Percentiles rank a stretch among this genome's conserved stretches.
These are phyloP conservation scores for Magnolia kwangsiensis DNA, from an alignment of 164 flowering plant species.

Conservation along the genomic window DNA sequence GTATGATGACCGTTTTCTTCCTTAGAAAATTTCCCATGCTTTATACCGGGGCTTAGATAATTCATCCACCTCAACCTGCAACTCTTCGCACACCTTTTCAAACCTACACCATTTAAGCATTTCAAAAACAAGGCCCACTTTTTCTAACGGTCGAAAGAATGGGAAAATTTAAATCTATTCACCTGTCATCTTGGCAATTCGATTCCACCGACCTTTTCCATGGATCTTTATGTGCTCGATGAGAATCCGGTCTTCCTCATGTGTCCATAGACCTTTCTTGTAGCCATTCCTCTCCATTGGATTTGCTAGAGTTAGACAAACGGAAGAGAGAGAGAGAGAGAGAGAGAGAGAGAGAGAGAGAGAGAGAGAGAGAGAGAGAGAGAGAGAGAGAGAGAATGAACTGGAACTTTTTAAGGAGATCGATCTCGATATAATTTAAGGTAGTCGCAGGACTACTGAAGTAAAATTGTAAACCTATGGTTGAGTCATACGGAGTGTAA, in stretches of 20 bases:
- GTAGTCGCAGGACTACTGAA: too few relatives aligned
- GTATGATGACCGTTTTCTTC: slow-evolving; percentile 2
- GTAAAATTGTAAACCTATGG: too few relatives aligned
- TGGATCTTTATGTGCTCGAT: slow-evolving; percentile 23
- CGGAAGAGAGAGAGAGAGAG: too few relatives aligned
- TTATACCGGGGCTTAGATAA: background rate
- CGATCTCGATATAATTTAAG: too few relatives aligned
- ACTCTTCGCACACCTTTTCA: slow-evolving; percentile 1
- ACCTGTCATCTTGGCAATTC: slow-evolving; percentile 27
- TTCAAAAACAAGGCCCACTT: background rate
- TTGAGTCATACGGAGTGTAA: too few relatives aligned
- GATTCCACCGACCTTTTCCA: slow-evolving; percentile 36
- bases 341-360: too few relatives aligned
- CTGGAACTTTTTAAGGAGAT: too few relatives aligned
- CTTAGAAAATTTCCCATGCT: background rate
- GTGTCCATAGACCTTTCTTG: slow-evolving; percentile 33
- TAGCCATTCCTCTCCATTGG: slow-evolving; percentile 5
- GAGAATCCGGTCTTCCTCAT: slow-evolving; percentile 28
- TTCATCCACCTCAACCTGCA: slow-evolving; percentile 6
- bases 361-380: too few relatives aligned
- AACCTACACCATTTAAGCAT: background rate
- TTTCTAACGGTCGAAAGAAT: background rate
- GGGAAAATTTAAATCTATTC: background rate
- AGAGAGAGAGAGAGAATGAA: too few relatives aligned
- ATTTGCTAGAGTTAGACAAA: too few relatives aligned